Base-by-base conservation (phyloP, 768 basidiomycete species). In the Lactifluus piperatus region DNA sequence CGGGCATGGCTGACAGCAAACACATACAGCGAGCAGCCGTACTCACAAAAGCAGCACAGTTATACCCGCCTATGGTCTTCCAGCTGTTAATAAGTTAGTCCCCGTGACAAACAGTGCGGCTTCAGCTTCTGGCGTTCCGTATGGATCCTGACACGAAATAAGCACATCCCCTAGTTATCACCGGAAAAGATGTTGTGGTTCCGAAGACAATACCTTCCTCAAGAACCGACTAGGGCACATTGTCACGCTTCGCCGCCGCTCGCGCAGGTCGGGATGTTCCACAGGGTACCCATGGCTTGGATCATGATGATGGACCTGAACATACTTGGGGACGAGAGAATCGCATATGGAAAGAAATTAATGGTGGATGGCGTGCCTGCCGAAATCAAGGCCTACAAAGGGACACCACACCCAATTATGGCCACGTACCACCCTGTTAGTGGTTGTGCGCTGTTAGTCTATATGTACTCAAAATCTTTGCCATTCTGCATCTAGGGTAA, bases 31-130 rank as follows among this genome's bases (percentile, higher is more conserved):
- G 86, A 2, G 85, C 86, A 0, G 79, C 84, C 0, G 77, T 85
- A 51, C 71, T 85, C 1, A 75, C 85, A 0, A 85, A 84, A 70
- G 84, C 85, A 1, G 75, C 75, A 0, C 70, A 78, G 37, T 58
- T 72, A 10, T 62, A 69, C 4, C 80, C 79, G 0, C 76, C 79
- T 11, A 79, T 84, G 47, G 63, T 77, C 4, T 81, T 85, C 70
- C 83, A 84, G 64, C 72, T 88, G 0, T 76, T 88, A 41, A 75
- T 86, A n/a, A n/a, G n/a, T n/a, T n/a, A 26, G 87, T 88, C 2
- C 88, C 86, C 18, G 87, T 88, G 37, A 80, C 75, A 0, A 85
- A 90, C 68, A 88, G 88, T 71, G 86, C 86, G 1, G 80, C 82
- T 10, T 75, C 75, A 6, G 67, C 63, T 58, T 71, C 65, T 54